Evolutionary conservation across 2,329 filamentous ascomycete genomes (phyloP), one percentile per base, ranked within the genome.

Genomic region (Ophiocordyceps camponoti-rufipedis): DNA sequence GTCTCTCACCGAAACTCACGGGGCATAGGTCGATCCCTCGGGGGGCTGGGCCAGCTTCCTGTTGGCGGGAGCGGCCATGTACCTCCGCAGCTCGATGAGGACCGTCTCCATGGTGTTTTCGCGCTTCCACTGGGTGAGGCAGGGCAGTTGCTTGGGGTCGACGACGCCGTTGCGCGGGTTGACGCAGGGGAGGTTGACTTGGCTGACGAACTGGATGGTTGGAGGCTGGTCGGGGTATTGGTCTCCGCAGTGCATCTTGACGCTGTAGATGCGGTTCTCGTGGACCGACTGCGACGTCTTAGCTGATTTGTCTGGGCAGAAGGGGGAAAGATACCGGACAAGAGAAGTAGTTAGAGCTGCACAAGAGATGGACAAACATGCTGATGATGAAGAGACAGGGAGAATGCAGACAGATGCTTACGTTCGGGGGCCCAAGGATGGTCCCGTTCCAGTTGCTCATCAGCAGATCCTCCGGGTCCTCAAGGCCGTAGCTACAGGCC

Each of bases 401-500:
- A 39, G 35, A 38, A 4, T 14, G 7, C 7, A 16, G 14, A 16
- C 35, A 16, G 7, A n/a, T 16, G 11, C 84, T 58, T 72, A 95
- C 91, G 64, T 96, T 88, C 61, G 91, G 89, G 54, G 91, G 91
- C 1, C 91, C 91, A 44, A 95, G 79, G 53, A 98, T 96, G 14
- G 91, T 98, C 57, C 89, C 91, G 58, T 94, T 94, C 91, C 91
- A 98, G 71, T 95, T 87, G 51, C 84, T 89, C 88, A 98, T 94
- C 64, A 91, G 77, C 52, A 95, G 75, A 58, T 98, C 91, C 59
- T 95, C 88, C 43, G 85, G 81, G 62, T 96, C 87, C 52, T 89
- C 86, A 47, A 98, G 76, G 56, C 91, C 91, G 56, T 96, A 96
- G 41, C 91, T 96, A 69, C 89, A 96, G 50, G 88, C 88, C 69